Evolutionary conservation across 305 asterid genomes (phyloP).

Genomic region (Salvia sclarea): DNA sequence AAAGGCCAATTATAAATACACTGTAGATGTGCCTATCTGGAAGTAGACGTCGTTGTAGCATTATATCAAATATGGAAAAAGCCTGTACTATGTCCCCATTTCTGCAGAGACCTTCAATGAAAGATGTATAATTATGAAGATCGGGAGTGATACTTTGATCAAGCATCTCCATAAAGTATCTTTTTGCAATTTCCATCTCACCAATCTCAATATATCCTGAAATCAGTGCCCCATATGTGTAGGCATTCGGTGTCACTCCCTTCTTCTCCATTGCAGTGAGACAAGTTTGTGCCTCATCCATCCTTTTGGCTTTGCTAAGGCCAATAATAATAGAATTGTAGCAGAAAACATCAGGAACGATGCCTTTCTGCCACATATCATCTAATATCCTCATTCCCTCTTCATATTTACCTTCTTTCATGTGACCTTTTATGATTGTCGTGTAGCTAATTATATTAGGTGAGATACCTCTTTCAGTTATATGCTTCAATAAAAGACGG

Average conservation of each 20-base stretch:
- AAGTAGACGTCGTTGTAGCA: conserved; percentile 52
- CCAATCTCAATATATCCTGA: conserved; percentile 61
- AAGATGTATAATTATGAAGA: conserved; percentile 51
- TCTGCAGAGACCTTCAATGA: conserved; percentile 76
- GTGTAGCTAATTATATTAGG: conserved; percentile 61
- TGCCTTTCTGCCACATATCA: conserved; percentile 67
- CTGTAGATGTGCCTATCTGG: conserved; percentile 66
- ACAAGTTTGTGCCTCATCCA: conserved; percentile 68
- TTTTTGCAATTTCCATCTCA: conserved; percentile 64
- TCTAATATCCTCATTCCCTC: conserved; percentile 57
- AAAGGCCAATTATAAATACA: conserved; percentile 65
- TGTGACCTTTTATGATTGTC: conserved; percentile 54
- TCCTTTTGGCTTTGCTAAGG: conserved; percentile 66
- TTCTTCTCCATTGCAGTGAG: conserved; percentile 54
- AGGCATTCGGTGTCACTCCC: conserved; percentile 74
- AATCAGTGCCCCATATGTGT: conserved; percentile 70
- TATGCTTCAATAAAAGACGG: conserved; percentile 51
- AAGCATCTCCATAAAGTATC: conserved; percentile 67
- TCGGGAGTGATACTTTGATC: conserved; percentile 63
- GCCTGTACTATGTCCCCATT: conserved; percentile 56
- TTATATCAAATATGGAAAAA: conserved; percentile 51
- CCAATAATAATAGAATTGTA: conserved; percentile 68
- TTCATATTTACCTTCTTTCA: conserved; percentile 63
- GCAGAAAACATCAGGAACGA: conserved; percentile 67
- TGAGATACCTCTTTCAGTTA: conserved; percentile 54